These are phyloP conservation scores for Ananas comosus DNA, from an alignment of 176 grass and related monocot species.

Conservation along the genomic window DNA sequence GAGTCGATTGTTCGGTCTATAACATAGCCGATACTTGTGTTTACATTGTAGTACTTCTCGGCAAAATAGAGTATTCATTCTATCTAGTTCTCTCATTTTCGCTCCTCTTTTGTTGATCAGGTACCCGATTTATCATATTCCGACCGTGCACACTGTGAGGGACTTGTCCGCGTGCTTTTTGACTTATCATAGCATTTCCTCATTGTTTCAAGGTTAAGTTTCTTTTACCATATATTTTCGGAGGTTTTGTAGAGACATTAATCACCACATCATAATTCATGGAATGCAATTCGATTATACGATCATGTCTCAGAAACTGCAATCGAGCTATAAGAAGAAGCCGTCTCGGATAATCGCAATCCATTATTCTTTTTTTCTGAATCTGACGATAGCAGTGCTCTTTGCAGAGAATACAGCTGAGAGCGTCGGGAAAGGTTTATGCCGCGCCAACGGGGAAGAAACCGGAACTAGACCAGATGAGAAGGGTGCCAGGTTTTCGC, in stretches of 20 bases:
- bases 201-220: constrained; percentile 74
- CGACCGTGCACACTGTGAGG: constrained; percentile 50
- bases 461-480: constrained; percentile 28
- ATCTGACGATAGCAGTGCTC: no score
- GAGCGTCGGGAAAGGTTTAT: not conserved
- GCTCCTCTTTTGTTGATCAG: constrained; percentile 41
- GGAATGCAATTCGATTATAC: no score
- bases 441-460: constrained; percentile 13
- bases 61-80: no score
- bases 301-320: no score
- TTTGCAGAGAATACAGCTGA: not conserved
- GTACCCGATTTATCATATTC: constrained; percentile 97
- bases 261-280: no score
- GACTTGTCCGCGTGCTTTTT: constrained; percentile 71
- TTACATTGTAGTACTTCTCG: no score
- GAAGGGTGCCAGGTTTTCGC: constrained; percentile 27
- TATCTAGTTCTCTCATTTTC: not conserved
- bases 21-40: no score
- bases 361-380: no score
- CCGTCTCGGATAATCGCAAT: no score
- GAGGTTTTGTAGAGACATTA: not conserved
- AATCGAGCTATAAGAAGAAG: no score
- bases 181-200: constrained; percentile 75
- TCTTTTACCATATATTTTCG: constrained; percentile 3
- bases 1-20: no score